phyloP scores from a whole-genome alignment of 2,329 filamentous ascomycete species.

The Scortechinia acanthostroma region DNA sequence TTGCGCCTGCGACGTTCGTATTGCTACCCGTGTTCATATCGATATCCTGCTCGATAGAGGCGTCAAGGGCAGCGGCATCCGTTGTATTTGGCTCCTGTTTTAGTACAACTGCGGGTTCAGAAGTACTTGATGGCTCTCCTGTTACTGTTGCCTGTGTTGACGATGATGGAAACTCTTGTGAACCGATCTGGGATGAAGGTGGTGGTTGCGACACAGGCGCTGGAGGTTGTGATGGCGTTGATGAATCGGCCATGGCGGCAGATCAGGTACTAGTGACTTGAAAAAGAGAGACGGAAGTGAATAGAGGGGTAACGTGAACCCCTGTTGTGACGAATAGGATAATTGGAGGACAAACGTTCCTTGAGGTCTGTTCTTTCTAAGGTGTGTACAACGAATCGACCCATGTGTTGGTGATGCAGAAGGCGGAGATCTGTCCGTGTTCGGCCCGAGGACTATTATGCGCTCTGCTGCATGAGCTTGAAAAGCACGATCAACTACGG shows the following conservation, averaged over 20 bases:
- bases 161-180: neutral
- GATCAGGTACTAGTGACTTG: no score
- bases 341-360: no score
- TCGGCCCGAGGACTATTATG: no score
- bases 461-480: no score
- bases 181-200: neutral
- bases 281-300: no score
- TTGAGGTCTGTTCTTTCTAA: no score
- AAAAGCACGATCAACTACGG: no score
- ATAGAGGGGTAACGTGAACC: no score
- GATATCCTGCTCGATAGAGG: conserved; percentile 1
- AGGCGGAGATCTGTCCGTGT: no score
- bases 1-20: neutral
- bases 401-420: no score
- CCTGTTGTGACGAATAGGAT: no score
- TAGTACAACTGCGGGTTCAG: neutral
- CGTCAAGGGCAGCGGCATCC: neutral
- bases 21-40: neutral
- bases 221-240: neutral
- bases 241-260: neutral
- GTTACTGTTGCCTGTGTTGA: neutral
- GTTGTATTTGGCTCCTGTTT: neutral
- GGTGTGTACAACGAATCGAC: no score
- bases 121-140: neutral
- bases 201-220: neutral